Evolutionary conservation across 2,329 filamentous ascomycete species (phyloP), one percentile per base, ranked within the genome.

Genomic region (Chalara sp.): DNA sequence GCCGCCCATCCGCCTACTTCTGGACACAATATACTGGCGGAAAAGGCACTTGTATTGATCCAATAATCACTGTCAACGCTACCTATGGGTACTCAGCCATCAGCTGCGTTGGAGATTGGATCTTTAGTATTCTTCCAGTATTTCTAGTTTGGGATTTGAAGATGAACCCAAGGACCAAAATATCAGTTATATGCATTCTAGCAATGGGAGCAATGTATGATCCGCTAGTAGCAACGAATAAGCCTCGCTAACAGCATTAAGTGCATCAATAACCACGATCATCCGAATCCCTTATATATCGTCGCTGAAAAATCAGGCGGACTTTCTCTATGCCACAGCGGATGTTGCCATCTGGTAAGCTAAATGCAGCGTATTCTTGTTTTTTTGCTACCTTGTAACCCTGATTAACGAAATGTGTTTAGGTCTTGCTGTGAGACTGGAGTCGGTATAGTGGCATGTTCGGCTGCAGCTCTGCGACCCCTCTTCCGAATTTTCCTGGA

Each of bases 131-230:
- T 4, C 60, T 80, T 5, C 77, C 78, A 0, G 67, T 78, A 6
- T 69, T 70, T 10, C 70, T 80, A 39, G 65, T 80, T 0, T 78
- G 75, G 72, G 64, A 71, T 21, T 66, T 79, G 35, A 70, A 74
- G 51, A 74, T 80, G 64, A 72, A 71, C 41, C 61, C 61, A 39
- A 66, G 68, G 37, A 74, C 71, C 4, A 79, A 78, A 56, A 48
- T 71, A 5, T 65, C 71, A 12, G 67, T 80, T 31, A 70, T 69
- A 5, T 56, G 70, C 3, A 69, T 81, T 45, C 61, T 80, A 3
- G 68, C 72, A 40, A 71, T 79, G 64, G 76, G 71, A 10, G 69
- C 76, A 52, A 60, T 79, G 74, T 78, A 63, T 61, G 67, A 63
- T 44, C 12, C 8, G 12, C 21, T 13, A 8, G 10, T 12, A 12